Evolutionary conservation across 2,329 filamentous ascomycete species (phyloP).

Genomic region (Paecilomyces sp.): DNA sequence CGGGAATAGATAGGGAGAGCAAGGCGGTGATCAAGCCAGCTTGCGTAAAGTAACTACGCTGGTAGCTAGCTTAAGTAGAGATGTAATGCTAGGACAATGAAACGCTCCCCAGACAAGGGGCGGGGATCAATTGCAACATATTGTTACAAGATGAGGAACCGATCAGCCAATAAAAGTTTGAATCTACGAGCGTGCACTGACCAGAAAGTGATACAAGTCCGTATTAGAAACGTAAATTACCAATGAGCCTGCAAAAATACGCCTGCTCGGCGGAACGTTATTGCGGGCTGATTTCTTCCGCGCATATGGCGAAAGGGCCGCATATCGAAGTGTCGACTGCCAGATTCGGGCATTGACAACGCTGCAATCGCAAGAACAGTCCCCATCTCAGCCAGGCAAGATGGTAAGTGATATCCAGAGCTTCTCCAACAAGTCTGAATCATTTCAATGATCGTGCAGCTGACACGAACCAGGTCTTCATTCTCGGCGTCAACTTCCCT

Average conservation of each 20-base stretch:
- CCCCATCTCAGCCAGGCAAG: slow-evolving; percentile 11
- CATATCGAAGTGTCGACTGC: neutral
- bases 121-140: slow-evolving; percentile 2
- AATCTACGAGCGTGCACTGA: neutral
- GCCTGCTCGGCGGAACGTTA: slow-evolving; percentile 22
- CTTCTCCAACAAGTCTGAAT: neutral
- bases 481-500: slow-evolving; percentile 78
- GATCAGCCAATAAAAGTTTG: neutral
- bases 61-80: no score
- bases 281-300: slow-evolving; percentile 25
- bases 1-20: neutral
- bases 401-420: slow-evolving; percentile 19
- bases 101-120: neutral
- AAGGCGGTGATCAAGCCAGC: neutral
- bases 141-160: no score
- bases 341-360: slow-evolving; percentile 1
- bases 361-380: neutral
- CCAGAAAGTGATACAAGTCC: neutral
- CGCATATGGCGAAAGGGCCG: slow-evolving; percentile 1
- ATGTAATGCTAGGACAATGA: neutral
- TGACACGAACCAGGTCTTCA: slow-evolving; percentile 60
- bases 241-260: neutral
- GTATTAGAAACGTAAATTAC: neutral
- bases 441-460: neutral
- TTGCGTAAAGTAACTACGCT: neutral